A percentile compares a stretch with the other conserved stretches of the same genome.
Conservation (phyloP, 75 land plant genomes). For the Azolla pinnata region DNA sequence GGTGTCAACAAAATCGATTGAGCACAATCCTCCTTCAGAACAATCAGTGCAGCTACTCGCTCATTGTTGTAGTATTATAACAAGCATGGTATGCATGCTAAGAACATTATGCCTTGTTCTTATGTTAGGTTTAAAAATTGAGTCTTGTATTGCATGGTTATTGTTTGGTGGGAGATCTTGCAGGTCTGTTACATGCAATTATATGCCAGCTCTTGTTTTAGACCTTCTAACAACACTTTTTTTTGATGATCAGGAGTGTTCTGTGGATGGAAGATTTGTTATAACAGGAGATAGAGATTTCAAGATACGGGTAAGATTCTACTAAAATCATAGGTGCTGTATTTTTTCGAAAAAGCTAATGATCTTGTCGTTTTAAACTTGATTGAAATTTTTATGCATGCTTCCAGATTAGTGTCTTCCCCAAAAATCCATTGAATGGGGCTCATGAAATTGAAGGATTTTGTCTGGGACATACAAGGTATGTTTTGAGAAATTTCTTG, state of each 20-base stretch:
- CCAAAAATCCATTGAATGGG: conserved; percentile 20
- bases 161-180: no score
- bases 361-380: not conserved
- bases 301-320: conserved; percentile 67
- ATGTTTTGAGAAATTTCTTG: conserved; percentile 3
- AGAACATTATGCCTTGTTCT: not conserved
- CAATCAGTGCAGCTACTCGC: conserved; percentile 60
- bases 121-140: not conserved
- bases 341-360: no score
- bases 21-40: conserved; percentile 11
- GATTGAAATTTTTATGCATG: not conserved
- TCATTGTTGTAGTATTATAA: conserved; percentile 96
- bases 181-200: no score
- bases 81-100: conserved; percentile 50
- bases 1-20: conserved; percentile 18
- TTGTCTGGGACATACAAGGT: conserved; percentile 37
- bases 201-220: not conserved
- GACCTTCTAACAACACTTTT: conserved; percentile 1
- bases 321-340: no score
- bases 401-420: conserved; percentile 29
- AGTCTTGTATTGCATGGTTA: no score
- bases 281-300: conserved; percentile 81
- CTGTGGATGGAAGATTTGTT: conserved; percentile 62
- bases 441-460: conserved; percentile 30
- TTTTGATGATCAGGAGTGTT: conserved; percentile 42